Evolutionary conservation across 2,329 filamentous ascomycete genomes (phyloP), one percentile per base, ranked within the genome.

Genomic region (Fragosphaeria purpurea): DNA sequence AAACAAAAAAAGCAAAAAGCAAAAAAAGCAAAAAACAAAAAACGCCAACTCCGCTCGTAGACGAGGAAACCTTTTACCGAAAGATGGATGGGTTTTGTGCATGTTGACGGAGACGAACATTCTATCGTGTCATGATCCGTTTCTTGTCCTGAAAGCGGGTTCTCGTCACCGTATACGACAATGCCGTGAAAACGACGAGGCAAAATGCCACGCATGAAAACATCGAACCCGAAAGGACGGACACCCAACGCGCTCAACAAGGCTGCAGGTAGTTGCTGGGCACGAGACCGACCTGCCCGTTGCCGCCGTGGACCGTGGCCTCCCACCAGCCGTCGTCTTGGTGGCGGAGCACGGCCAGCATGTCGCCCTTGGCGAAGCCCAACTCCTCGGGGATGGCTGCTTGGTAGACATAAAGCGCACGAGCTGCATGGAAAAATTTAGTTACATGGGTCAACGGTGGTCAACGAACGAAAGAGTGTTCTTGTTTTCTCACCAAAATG

Each of bases 311-410:
- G 41, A 96, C 80, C 66, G 96, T 91, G 10, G 94, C 94, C 70
- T 98, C 93, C 93, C 94, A 98, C 93, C 93, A 98, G 22, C 93
- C 93, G 63, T 98, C 93, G 64, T 98, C 93, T 68, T 98, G 93
- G 61, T 95, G 81, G 53, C 90, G 79, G 44, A 96, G 73, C 11
- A 98, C 83, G 2, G 91, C 88, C 11, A 98, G 74, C 53, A 91
- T 82, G 63, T 98, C 94, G 45, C 90, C 90, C 71, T 98, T 98
- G 44, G 76, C 75, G 66, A 98, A 98, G 11, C 86, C 85, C 22
- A 98, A 72, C 68, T 98, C 94, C 64, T 97, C 93, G 0, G 91
- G 88, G 52, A 98, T 98, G 30, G 89, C 91, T 3, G 93, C 89
- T 62, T 86, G 82, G 66, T 98, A 98, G 72, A 88, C 82, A 67